phyloP scores from a whole-genome alignment of 192 early-diverging fungal species.

The Coemansia sp. region DNA sequence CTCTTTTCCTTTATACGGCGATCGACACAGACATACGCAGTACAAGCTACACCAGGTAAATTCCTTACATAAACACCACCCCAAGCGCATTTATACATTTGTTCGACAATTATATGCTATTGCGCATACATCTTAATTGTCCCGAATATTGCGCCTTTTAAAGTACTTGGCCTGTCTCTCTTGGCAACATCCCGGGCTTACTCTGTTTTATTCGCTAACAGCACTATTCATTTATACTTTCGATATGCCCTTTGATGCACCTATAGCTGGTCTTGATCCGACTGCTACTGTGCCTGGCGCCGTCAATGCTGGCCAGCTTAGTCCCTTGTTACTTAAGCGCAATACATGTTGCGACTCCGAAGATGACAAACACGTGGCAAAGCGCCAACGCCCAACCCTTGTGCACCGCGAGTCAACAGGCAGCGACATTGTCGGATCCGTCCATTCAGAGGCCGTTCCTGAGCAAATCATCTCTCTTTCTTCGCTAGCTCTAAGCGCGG shows the following conservation, averaged over 20 bases:
- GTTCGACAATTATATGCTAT: background rate
- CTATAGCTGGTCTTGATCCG: background rate
- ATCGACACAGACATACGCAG: background rate
- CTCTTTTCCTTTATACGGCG: slow-evolving; percentile 27
- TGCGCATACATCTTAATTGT: background rate
- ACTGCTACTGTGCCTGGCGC: background rate
- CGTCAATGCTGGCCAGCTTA: background rate
- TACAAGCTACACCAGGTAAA: background rate
- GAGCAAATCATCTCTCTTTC: background rate
- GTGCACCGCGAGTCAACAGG: slow-evolving; percentile 2
- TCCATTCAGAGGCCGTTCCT: background rate
- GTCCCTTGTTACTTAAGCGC: background rate
- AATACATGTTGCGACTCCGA: background rate
- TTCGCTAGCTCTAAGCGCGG: background rate
- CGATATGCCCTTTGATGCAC: background rate
- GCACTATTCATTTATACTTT: background rate
- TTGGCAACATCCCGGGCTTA: background rate
- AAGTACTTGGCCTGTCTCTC: background rate
- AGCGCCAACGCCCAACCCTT: background rate
- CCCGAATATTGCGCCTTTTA: background rate
- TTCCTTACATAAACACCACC: background rate
- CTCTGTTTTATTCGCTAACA: background rate
- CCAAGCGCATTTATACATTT: background rate
- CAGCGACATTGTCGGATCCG: background rate
- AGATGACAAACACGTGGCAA: background rate